A percentile compares a stretch with the other conserved stretches of the same genome.
These are phyloP conservation scores for Aspergillus sp. DNA, from an alignment of 2,329 filamentous ascomycete species.

Conservation along the genomic window DNA sequence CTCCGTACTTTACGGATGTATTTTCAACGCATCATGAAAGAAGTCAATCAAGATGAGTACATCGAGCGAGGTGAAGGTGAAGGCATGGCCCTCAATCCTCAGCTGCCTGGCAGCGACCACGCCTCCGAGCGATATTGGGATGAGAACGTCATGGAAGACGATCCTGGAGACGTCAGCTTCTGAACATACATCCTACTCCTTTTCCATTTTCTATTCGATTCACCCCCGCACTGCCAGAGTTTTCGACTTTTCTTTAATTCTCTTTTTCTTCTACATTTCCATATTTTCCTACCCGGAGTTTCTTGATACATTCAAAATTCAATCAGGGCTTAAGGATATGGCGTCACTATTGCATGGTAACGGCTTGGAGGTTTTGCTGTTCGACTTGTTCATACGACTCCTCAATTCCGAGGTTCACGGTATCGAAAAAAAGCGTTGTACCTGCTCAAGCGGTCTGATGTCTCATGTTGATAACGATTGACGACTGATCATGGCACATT, in stretches of 20 bases:
- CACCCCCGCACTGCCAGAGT: constrained; percentile 5
- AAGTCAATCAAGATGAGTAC: constrained; percentile 61
- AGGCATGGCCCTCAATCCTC: constrained; percentile 42
- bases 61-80: constrained; percentile 51
- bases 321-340: constrained; percentile 16
- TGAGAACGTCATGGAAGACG: constrained; percentile 48
- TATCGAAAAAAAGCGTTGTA: constrained; percentile 19
- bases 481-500: constrained; percentile 27
- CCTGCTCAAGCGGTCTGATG: constrained; percentile 17
- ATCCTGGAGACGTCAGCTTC: constrained; percentile 50
- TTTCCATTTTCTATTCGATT: neutral
- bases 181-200: constrained; percentile 25
- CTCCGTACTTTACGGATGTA: constrained; percentile 78
- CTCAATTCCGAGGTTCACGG: constrained; percentile 19
- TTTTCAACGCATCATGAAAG: constrained; percentile 83
- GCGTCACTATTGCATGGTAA: constrained; percentile 27
- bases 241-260: constrained; percentile 11
- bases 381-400: constrained; percentile 11
- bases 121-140: constrained; percentile 44
- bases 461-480: constrained; percentile 24
- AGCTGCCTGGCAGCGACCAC: constrained; percentile 35
- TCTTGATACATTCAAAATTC: constrained; percentile 13
- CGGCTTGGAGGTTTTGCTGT: constrained; percentile 18
- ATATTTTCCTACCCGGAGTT: constrained; percentile 23
- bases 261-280: constrained; percentile 4